Conservation (phyloP, 176 grass and related monocot genomes). For the Cenchrus purpureus region DNA sequence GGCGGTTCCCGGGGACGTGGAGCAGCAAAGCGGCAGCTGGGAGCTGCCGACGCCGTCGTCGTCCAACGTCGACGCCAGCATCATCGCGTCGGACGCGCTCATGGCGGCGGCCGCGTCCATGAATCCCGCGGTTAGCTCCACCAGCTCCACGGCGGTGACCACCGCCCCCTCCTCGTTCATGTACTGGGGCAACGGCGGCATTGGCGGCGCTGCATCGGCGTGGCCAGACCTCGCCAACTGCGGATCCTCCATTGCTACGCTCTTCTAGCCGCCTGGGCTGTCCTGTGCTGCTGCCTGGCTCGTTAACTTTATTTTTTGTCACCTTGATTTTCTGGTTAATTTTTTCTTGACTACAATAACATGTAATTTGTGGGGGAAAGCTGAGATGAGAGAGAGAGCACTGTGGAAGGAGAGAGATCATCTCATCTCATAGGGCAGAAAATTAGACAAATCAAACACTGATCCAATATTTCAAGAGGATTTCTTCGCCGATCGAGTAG, state of each 20-base stretch:
- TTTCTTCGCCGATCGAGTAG: conserved; percentile 23
- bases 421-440: conserved; percentile 21
- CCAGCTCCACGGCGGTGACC: not conserved
- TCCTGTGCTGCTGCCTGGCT: not conserved
- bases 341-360: conserved; percentile 66
- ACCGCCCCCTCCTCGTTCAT: conserved; percentile 29
- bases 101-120: conserved; percentile 63
- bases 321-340: conserved; percentile 47
- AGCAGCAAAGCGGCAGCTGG: conserved; percentile 28
- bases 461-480: conserved; percentile 33
- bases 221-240: conserved; percentile 69
- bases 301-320: conserved; percentile 48
- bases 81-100: conserved; percentile 64
- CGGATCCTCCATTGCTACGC: conserved; percentile 81
- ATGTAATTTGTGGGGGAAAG: conserved; percentile 57
- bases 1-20: conserved; percentile 1
- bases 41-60: conserved; percentile 53
- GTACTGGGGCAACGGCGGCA: conserved; percentile 65
- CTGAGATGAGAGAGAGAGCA: conserved; percentile 48
- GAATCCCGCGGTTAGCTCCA: conserved; percentile 31
- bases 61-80: conserved; percentile 51
- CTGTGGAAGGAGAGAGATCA: conserved; percentile 31
- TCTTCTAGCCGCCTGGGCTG: conserved; percentile 51
- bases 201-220: conserved; percentile 34
- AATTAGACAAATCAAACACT: conserved; percentile 22